Base-by-base conservation (phyloP, 2,329 filamentous ascomycete species). In the Bipolaris cookei region DNA sequence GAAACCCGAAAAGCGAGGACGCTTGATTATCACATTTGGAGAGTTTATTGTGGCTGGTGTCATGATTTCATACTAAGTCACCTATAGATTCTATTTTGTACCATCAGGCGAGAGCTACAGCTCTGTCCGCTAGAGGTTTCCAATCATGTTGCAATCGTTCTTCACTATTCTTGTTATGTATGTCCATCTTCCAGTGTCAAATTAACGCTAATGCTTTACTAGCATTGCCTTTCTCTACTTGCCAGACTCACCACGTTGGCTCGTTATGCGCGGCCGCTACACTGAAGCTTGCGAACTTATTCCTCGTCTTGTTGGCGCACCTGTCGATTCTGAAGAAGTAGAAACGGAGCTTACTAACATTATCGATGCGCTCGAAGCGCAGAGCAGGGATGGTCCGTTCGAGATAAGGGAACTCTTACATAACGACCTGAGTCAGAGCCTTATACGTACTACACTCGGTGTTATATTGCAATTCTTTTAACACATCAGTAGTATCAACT, bases 401-500 rank as follows among this genome's bases (percentile, higher is more conserved):
- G 52, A 56, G 46, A 50, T 58, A 48, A 69, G 68, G 42, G 69
- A 76, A 6, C 67, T 81, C 57, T 58, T 80, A 44, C 77, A 77
- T 51, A 78, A 81, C 44, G 79, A 78, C 4, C 71, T 74, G 8
- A 78, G 81, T 51, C 78, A 75, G 53, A 81, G 77, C 58, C 61
- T 72, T 14, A 78, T 76, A 50, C 71, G 74, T 11, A 78, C 76
- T 0, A 60, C 81, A 35, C 70, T 82, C 0, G 78, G 79, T 23
- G 73, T 79, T 4, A 77, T 78, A 2, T 77, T 76, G 1, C 79
- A 82, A 46, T 81, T 81, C 47, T 81, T 82, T 73, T 79, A 82
- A 45, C 77, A 79, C 50, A 66, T 78, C 11, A 65, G 61, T 30
- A 76, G 77, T 6, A 62, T 63, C 42, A 64, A 61, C 7, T 38